Conservation (phyloP, 2,329 filamentous ascomycete genomes). For the Ceratocystis colombiana region DNA sequence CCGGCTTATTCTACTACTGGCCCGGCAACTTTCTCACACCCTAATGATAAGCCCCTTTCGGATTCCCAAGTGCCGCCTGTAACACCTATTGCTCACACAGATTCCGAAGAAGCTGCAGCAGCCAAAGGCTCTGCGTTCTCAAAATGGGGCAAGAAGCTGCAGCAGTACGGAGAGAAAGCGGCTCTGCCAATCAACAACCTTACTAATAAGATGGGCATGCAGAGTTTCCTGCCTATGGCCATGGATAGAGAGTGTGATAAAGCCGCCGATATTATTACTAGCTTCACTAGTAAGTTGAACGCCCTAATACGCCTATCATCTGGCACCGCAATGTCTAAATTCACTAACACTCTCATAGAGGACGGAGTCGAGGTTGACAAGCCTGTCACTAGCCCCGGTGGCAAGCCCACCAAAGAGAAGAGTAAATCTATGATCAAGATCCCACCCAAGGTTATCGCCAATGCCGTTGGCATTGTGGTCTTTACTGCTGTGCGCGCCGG, state of each 20-base stretch:
- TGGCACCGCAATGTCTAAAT: not conserved
- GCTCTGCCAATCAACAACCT: constrained; percentile 61
- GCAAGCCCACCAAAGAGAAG: constrained; percentile 35
- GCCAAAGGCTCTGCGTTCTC: constrained; percentile 13
- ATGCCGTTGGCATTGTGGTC: constrained; percentile 59
- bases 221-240: constrained; percentile 77
- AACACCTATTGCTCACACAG: constrained; percentile 1
- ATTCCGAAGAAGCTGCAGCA: constrained; percentile 5
- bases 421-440: constrained; percentile 44
- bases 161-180: constrained; percentile 25
- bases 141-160: constrained; percentile 25
- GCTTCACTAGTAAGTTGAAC: constrained; percentile 64
- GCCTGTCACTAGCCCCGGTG: constrained; percentile 31
- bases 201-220: constrained; percentile 69
- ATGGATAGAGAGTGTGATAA: constrained; percentile 88
- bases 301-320: not conserved
- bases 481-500: constrained; percentile 62
- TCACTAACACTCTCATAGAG: constrained; percentile 32
- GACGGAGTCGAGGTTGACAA: constrained; percentile 41
- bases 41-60: constrained; percentile 2
- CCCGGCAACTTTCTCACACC: constrained; percentile 3
- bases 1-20: not conserved
- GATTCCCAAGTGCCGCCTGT: constrained; percentile 12
- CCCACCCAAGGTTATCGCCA: constrained; percentile 50
- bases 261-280: constrained; percentile 69